A percentile compares a stretch with the other conserved stretches of the same genome.
Evolutionary conservation across 176 grass and related monocot species (phyloP).

Genomic region (Zizania latifolia): DNA sequence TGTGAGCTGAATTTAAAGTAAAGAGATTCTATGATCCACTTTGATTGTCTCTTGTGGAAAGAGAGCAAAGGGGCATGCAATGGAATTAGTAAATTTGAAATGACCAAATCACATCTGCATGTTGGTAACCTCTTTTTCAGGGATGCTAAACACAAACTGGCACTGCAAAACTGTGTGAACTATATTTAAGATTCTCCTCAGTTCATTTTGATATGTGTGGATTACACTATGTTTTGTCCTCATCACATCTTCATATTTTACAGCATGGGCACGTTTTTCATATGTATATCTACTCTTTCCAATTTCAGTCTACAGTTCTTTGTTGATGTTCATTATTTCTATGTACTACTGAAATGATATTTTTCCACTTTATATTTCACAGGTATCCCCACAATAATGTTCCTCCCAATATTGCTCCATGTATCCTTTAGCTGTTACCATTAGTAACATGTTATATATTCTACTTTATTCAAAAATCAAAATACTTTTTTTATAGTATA

Average conservation of each 20-base stretch:
- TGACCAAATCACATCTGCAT: neutral
- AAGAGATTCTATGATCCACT: neutral
- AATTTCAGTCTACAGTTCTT: neutral
- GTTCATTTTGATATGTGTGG: neutral
- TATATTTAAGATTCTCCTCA: constrained; percentile 1
- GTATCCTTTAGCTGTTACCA: constrained; percentile 79
- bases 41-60: neutral
- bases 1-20: neutral
- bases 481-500: neutral
- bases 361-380: constrained; percentile 30
- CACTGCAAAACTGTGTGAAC: neutral
- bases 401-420: constrained; percentile 51
- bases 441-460: constrained; percentile 9
- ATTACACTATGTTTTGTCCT: neutral
- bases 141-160: constrained; percentile 11
- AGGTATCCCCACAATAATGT: constrained; percentile 86
- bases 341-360: constrained; percentile 4
- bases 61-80: neutral
- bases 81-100: neutral
- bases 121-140: neutral
- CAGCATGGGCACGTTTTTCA: neutral
- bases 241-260: neutral
- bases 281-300: neutral
- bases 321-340: neutral
- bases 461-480: constrained; percentile 9